Evolutionary conservation across 306 rosid species (phyloP), one percentile per base, ranked within the genome.

Genomic region (Cucurbita ficifolia): DNA sequence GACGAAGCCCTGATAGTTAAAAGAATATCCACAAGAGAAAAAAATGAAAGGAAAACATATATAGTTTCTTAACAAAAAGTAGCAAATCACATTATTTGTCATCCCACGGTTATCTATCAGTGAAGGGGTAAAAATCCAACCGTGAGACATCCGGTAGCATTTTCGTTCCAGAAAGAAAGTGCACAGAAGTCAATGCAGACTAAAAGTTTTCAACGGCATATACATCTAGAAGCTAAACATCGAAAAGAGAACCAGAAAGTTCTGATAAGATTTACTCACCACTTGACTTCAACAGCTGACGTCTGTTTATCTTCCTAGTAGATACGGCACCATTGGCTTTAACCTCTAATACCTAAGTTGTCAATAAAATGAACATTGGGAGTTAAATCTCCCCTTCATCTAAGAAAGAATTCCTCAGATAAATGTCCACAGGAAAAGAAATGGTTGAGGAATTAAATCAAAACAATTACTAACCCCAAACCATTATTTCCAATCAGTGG

Each of bases 201-300:
- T 33, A 38, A 72, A 67, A 49, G 29, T 43, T 18, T 4, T 40
- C 36, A 67, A 53, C 29, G 10, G 62, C 3, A 29, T 38, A 22
- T 13, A 48, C 13, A 21, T 69, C 7, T 42, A 69, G 22, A 46
- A 69, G 18, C 33, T 51, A 21, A 6, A 5, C 22, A 72, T 53
- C 21, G 42, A 78, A 50, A 33, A 40, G 73, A 53, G 67, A 85
- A 52, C 70, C 39, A 38, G 56, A 75, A 11, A 18, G 64, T 36
- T 21, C n/a, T 50, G 5, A 13, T 12, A 19, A 70, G 43, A 50
- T 78, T 64, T 63, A 77, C 92, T 70, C 74, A 95, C 99, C 99
- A 82, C 99, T 89, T 51, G 85, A 88, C 82, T 95, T 95, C 86
- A 95, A 60, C 16, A 95, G 81, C 18, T 91, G 97, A 77, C 96